Base-by-base conservation (phyloP, 2,329 filamentous ascomycete species). In the Cercospora nicotianae region DNA sequence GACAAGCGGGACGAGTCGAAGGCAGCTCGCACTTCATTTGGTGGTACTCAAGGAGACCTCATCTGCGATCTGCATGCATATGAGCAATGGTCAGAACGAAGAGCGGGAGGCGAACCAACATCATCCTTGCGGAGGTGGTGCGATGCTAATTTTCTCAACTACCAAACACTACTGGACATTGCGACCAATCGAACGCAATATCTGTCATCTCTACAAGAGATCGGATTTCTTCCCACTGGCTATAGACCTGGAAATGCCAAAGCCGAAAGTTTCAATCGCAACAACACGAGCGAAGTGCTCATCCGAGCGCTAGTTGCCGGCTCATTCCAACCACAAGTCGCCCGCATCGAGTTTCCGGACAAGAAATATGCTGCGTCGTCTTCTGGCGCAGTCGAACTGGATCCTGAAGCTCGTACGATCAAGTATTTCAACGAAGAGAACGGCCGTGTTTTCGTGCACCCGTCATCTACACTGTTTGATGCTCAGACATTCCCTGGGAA, bases 311-410 rank as follows among this genome's bases (percentile, higher is more conserved):
- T 85, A 16, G 79, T 84, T 8, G 84, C 84, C 1, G 84, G 81
- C 13, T 79, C 84, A 3, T 85, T 86, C 79, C 83, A 83, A 48
- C 95, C 95, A 0, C 94, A 98, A 80, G 89, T 97, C 71, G 93
- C 93, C 13, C 89, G 94, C 63, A 97, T 99, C 77, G 90, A 93
- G 72, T 92, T 97, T 73, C 95, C 95, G 0, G 93, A 97, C 81
- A 96, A 96, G 83, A 98, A 97, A 79, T 99, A 96, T 79, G 91
- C 92, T 12, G 89, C 90, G 39, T 93, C 92, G 2, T 87, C 96
- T 70, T 92, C 92, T 0, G 95, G 95, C 7, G 92, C 95, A 0
- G 92, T 98, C 1, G 94, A 95, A 78, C 85, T 97, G 6, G 95
- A 99, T 77, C 94, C 94, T 0, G 94, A 98, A 80, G 94, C 94